A percentile compares a stretch with the other conserved stretches of the same genome.
Conservation (phyloP, 345 rosid genomes). For the Euphorbia lathyris region DNA sequence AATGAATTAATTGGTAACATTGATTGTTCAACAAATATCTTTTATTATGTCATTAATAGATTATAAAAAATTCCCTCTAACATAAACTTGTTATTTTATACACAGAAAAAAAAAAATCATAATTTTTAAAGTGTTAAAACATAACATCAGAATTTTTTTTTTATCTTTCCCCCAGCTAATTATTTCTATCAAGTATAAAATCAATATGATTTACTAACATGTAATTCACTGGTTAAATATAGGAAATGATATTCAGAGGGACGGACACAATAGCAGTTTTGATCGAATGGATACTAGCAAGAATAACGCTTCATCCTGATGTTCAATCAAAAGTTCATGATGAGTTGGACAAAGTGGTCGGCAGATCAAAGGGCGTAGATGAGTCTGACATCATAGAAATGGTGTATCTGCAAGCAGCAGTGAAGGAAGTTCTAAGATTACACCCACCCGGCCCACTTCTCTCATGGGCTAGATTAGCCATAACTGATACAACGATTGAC, state of each 20-base stretch:
- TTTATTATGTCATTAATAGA: too few species aligned
- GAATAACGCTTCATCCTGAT: slow-evolving; percentile 64
- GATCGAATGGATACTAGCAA: slow-evolving; percentile 88
- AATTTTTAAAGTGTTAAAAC: too few species aligned
- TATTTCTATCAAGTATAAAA: too few species aligned
- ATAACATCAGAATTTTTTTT: too few species aligned
- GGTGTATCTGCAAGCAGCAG: slow-evolving; percentile 61
- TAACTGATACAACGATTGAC: slow-evolving; percentile 63
- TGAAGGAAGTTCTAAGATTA: slow-evolving; percentile 76
- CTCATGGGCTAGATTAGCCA: slow-evolving; percentile 88
- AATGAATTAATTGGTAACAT: too few species aligned
- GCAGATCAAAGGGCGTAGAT: slow-evolving; percentile 48
- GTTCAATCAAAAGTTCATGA: slow-evolving; percentile 64
- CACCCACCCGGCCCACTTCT: slow-evolving; percentile 97
- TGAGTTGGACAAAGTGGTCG: slow-evolving; percentile 63
- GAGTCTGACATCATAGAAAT: slow-evolving; percentile 49
- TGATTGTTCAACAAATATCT: too few species aligned
- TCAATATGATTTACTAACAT: too few species aligned
- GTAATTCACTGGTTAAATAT: too few species aligned
- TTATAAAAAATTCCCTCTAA: too few species aligned
- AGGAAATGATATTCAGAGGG: slow-evolving; percentile 96
- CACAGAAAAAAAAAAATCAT: too few species aligned
- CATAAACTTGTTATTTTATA: too few species aligned
- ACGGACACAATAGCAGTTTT: slow-evolving; percentile 83
- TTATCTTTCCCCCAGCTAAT: too few species aligned